Percentiles rank a stretch among this genome's conserved stretches.
Evolutionary conservation across 192 early-diverging fungal species (phyloP).

Genomic region (Polychytrium aggregatum): DNA sequence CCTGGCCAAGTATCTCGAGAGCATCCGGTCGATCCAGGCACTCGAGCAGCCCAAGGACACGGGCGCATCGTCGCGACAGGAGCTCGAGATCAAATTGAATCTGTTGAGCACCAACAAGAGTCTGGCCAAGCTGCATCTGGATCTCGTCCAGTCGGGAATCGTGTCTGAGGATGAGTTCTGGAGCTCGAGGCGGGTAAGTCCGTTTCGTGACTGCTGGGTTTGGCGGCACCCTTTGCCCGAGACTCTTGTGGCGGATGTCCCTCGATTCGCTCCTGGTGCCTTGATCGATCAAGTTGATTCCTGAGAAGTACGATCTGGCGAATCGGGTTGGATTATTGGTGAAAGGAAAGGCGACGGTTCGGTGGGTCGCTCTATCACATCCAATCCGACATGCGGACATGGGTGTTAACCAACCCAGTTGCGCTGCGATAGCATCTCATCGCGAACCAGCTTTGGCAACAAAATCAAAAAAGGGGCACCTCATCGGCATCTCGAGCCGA

Average conservation of each 20-base stretch:
- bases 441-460: conserved; percentile 55
- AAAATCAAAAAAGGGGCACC: conserved; percentile 68
- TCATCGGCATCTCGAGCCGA: conserved; percentile 59
- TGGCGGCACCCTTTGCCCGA: too few species aligned
- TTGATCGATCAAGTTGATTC: too few species aligned
- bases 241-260: too few species aligned
- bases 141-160: conserved; percentile 62
- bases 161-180: conserved; percentile 91
- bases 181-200: conserved; percentile 63
- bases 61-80: conserved; percentile 26
- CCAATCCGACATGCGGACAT: too few species aligned
- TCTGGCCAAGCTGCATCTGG: conserved; percentile 57
- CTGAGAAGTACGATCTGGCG: too few species aligned
- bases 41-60: conserved; percentile 1
- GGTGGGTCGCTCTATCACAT: too few species aligned
- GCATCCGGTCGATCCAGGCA: conserved; percentile 13
- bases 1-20: conserved; percentile 23
- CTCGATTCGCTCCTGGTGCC: too few species aligned
- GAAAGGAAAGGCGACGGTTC: too few species aligned
- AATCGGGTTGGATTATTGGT: too few species aligned
- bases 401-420: too few species aligned
- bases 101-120: conserved; percentile 60
- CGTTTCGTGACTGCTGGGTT: too few species aligned
- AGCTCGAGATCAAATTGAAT: conserved; percentile 47
- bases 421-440: conserved; percentile 38